Evolutionary conservation across 2,329 filamentous ascomycete genomes (phyloP).

Genomic region (Herpotrichia juniperi): DNA sequence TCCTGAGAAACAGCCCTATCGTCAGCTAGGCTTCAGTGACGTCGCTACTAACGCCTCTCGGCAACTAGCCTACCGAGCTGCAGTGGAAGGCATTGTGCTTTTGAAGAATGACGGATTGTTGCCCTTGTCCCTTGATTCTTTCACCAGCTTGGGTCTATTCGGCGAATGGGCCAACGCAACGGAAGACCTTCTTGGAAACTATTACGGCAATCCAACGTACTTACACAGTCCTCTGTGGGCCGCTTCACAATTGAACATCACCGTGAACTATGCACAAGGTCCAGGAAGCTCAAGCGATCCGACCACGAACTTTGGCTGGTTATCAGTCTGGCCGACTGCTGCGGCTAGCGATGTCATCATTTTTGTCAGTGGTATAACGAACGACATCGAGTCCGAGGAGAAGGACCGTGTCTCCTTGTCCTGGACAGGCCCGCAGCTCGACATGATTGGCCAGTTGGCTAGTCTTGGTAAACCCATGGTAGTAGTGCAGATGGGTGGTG

Average conservation of each 20-base stretch:
- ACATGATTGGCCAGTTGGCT: slow-evolving; percentile 57
- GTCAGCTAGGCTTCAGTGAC: slow-evolving; percentile 60
- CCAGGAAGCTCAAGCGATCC: slow-evolving; percentile 35
- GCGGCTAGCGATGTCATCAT: slow-evolving; percentile 58
- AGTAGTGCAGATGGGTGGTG: slow-evolving; percentile 60
- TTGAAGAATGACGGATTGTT: slow-evolving; percentile 60
- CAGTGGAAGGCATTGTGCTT: slow-evolving; percentile 54
- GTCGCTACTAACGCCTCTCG: slow-evolving; percentile 62
- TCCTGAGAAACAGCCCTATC: slow-evolving; percentile 53
- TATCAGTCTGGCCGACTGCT: slow-evolving; percentile 37
- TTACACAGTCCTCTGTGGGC: slow-evolving; percentile 61
- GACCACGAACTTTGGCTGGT: slow-evolving; percentile 29
- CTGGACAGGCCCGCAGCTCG: slow-evolving; percentile 60
- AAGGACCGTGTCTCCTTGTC: slow-evolving; percentile 58
- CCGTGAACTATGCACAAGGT: slow-evolving; percentile 33
- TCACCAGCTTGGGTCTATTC: slow-evolving; percentile 58
- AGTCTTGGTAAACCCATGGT: slow-evolving; percentile 56
- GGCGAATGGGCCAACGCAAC: slow-evolving; percentile 66
- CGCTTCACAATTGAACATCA: slow-evolving; percentile 51
- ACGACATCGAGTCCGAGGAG: slow-evolving; percentile 58
- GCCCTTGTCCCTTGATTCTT: slow-evolving; percentile 48
- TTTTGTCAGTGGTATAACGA: slow-evolving; percentile 63
- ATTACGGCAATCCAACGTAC: slow-evolving; percentile 63
- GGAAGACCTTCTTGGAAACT: slow-evolving; percentile 64
- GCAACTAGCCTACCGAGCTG: slow-evolving; percentile 62